A percentile compares a stretch with the other conserved stretches of the same genome.
These are phyloP conservation scores for Arthrobotrys megalospora DNA, from an alignment of 2,329 filamentous ascomycete species.

Conservation along the genomic window DNA sequence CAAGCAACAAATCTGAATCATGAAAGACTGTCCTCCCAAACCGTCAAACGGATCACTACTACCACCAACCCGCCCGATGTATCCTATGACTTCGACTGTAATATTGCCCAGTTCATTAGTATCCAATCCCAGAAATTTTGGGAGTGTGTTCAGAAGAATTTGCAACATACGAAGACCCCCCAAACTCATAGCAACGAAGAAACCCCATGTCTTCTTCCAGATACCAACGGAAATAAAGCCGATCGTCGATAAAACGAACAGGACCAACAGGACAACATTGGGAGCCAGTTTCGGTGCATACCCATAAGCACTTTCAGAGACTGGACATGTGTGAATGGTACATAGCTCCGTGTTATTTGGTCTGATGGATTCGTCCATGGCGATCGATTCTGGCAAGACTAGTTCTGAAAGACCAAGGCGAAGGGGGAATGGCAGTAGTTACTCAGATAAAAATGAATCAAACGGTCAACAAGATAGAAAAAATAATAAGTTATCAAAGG, in stretches of 20 bases:
- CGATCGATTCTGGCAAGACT: background rate
- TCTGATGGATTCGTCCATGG: conserved; percentile 31
- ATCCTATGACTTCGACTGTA: conserved; percentile 74
- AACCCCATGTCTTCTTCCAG: conserved; percentile 64
- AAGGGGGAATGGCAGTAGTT: no score
- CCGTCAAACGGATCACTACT: conserved; percentile 72
- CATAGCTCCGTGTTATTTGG: conserved; percentile 32
- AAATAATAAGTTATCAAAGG: background rate
- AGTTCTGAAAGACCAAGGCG: background rate
- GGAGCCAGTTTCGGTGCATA: conserved; percentile 62
- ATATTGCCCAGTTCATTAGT: conserved; percentile 1
- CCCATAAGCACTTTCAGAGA: conserved; percentile 58
- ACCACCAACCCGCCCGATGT: conserved; percentile 73
- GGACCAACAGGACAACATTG: conserved; percentile 60
- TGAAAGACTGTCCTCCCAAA: conserved; percentile 67
- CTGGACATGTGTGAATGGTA: conserved; percentile 61
- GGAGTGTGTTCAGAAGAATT: background rate
- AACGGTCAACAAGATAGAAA: conserved; percentile 10
- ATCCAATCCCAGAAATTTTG: background rate
- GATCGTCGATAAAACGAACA: conserved; percentile 61
- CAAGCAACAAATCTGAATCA: conserved; percentile 75
- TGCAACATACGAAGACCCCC: conserved; percentile 67
- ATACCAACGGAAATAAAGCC: conserved; percentile 61
- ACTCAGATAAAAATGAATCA: background rate
- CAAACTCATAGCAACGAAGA: conserved; percentile 70